phyloP scores from a whole-genome alignment of 1,284 basidiomycete genomes.

The Phaffia rhodozyma region DNA sequence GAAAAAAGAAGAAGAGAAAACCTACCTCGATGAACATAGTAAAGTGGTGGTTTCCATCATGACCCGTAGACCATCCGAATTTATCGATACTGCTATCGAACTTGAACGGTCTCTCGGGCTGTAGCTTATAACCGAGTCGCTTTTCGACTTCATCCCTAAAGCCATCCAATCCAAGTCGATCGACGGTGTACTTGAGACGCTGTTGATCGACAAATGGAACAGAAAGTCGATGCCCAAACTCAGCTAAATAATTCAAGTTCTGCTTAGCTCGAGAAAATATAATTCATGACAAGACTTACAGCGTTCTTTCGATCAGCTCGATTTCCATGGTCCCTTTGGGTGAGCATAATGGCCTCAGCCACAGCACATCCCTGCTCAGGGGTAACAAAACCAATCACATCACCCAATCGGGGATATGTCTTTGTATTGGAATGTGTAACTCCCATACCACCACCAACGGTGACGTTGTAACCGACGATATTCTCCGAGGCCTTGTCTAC shows the following conservation, averaged over 20 bases:
- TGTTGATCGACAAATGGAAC: constrained; percentile 14
- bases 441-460: constrained; percentile 94
- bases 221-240: too few relatives aligned
- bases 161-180: constrained; percentile 73
- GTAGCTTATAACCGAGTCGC: constrained; percentile 67
- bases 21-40: constrained; percentile 72
- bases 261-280: not conserved
- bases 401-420: constrained; percentile 85
- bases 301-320: constrained; percentile 70
- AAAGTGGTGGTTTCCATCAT: constrained; percentile 83
- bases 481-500: constrained; percentile 53
- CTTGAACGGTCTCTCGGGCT: constrained; percentile 58
- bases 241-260: too few relatives aligned
- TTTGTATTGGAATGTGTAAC: constrained; percentile 98
- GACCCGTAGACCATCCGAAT: constrained; percentile 82
- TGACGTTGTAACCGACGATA: constrained; percentile 78
- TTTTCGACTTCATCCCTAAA: constrained; percentile 89
- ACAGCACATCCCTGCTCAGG: constrained; percentile 74
- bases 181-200: constrained; percentile 92
- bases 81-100: constrained; percentile 89
- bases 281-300: constrained; percentile 25
- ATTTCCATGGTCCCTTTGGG: constrained; percentile 93
- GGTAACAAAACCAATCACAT: constrained; percentile 85
- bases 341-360: constrained; percentile 85
- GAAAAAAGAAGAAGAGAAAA: not conserved